Percentiles rank a stretch among this genome's conserved stretches.
phyloP scores from a whole-genome alignment of 345 rosid species.

The Clarkia xantiana region DNA sequence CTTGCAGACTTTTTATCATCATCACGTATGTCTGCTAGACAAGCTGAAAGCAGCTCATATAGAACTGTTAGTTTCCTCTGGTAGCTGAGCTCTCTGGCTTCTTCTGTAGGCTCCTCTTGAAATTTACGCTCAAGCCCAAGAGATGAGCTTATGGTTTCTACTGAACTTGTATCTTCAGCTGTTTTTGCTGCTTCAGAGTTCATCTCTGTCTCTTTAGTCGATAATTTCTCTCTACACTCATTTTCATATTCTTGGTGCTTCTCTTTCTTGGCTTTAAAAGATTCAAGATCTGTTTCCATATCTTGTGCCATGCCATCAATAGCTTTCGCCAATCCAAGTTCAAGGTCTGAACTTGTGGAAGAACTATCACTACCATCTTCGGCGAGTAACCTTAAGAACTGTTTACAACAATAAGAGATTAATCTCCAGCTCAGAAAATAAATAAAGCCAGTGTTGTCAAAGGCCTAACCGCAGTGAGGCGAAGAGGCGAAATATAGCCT shows the following conservation, averaged over 20 bases:
- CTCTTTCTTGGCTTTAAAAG: conserved; percentile 48
- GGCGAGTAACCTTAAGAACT: conserved; percentile 73
- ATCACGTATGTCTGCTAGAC: conserved; percentile 56
- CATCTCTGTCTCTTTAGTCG: conserved; percentile 28
- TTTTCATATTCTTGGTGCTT: conserved; percentile 60
- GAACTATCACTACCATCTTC: conserved; percentile 48
- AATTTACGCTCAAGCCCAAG: conserved; percentile 15
- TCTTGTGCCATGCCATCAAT: conserved; percentile 43
- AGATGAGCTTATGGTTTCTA: conserved; percentile 13
- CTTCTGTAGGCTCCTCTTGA: conserved; percentile 45
- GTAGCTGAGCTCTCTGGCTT: conserved; percentile 45
- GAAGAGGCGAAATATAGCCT: too few species aligned
- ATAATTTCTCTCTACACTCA: conserved; percentile 59
- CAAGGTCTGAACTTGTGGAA: conserved; percentile 34
- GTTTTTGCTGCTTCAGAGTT: conserved; percentile 13
- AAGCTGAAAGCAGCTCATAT: conserved; percentile 82
- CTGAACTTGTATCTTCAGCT: conserved; percentile 11
- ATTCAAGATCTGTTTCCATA: conserved; percentile 35
- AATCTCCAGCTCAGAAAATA: neutral
- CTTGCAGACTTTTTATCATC: conserved; percentile 34
- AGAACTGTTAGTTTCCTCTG: conserved; percentile 68
- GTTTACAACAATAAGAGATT: conserved; percentile 5
- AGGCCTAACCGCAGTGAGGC: too few species aligned
- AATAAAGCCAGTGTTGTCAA: too few species aligned
- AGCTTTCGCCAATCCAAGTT: conserved; percentile 61